Conservation (phyloP, 106 monocot species). For the Posidonia australis region DNA sequence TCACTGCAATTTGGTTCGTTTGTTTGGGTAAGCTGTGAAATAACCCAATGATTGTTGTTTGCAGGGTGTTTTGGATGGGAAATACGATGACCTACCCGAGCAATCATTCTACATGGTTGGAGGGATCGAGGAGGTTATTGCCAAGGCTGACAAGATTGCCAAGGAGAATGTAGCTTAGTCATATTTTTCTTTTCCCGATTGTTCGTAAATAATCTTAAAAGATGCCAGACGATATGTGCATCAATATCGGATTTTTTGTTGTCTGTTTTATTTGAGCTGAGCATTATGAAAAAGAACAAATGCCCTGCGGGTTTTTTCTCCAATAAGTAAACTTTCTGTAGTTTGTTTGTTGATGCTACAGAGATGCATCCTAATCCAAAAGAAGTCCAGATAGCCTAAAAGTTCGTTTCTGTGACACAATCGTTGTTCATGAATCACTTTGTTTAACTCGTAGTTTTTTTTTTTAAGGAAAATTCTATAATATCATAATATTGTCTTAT, state of each 20-base stretch:
- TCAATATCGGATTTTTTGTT: slow-evolving; percentile 6
- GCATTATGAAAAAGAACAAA: neutral
- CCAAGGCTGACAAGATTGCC: slow-evolving; percentile 71
- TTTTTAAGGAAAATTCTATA: too few species aligned
- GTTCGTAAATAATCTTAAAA: slow-evolving; percentile 13
- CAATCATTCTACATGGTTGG: slow-evolving; percentile 83
- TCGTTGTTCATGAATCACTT: too few species aligned
- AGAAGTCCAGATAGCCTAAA: too few species aligned
- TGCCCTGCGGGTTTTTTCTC: neutral
- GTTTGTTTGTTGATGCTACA: neutral
- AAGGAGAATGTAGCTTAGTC: slow-evolving; percentile 35
- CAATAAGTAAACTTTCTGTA: neutral
- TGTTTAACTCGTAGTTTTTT: too few species aligned
- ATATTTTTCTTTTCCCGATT: neutral
- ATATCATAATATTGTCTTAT: too few species aligned
- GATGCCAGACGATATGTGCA: neutral
- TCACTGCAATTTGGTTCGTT: neutral
- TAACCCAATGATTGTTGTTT: neutral
- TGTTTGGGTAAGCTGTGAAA: neutral
- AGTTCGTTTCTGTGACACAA: too few species aligned
- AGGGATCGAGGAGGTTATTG: slow-evolving; percentile 71
- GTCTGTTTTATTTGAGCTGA: neutral
- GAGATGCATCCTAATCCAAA: neutral
- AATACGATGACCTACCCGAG: slow-evolving; percentile 64
- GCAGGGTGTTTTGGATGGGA: slow-evolving; percentile 83